Percentiles rank a stretch among this genome's conserved stretches.
These are phyloP conservation scores for Tetrahymena malaccensis DNA, from an alignment of 73 alveolate species.

Conservation along the genomic window DNA sequence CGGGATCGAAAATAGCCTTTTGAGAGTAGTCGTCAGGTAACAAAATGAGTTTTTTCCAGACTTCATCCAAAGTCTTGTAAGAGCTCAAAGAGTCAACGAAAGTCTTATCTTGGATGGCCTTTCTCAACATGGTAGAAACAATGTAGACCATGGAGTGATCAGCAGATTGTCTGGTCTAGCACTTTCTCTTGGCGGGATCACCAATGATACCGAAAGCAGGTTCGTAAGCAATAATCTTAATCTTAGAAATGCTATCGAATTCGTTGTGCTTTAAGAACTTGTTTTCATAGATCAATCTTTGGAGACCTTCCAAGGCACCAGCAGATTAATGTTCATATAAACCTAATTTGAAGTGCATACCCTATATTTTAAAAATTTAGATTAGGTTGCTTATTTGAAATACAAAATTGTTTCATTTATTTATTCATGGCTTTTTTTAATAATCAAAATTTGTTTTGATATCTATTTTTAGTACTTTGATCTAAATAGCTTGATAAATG, in stretches of 20 bases:
- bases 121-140: constrained; percentile 50
- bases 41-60: constrained; percentile 69
- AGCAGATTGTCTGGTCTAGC: constrained; percentile 76
- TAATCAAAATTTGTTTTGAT: not conserved
- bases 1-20: constrained; percentile 48
- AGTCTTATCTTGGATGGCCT: constrained; percentile 57
- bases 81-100: constrained; percentile 1
- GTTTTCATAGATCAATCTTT: constrained; percentile 16
- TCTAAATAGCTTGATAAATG: not conserved
- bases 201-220: constrained; percentile 96
- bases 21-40: constrained; percentile 65
- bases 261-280: constrained; percentile 27
- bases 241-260: constrained; percentile 63
- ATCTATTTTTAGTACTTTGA: not conserved
- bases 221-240: constrained; percentile 80
- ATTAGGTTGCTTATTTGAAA: not conserved
- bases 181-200: constrained; percentile 88
- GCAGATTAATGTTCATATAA: constrained; percentile 94
- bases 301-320: constrained; percentile 83
- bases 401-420: not conserved
- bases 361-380: not conserved
- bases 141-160: constrained; percentile 87
- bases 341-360: constrained; percentile 95
- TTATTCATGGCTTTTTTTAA: not conserved
- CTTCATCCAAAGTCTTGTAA: constrained; percentile 37